Conservation (phyloP, 768 basidiomycete genomes). For the Lactifluus rugatus region DNA sequence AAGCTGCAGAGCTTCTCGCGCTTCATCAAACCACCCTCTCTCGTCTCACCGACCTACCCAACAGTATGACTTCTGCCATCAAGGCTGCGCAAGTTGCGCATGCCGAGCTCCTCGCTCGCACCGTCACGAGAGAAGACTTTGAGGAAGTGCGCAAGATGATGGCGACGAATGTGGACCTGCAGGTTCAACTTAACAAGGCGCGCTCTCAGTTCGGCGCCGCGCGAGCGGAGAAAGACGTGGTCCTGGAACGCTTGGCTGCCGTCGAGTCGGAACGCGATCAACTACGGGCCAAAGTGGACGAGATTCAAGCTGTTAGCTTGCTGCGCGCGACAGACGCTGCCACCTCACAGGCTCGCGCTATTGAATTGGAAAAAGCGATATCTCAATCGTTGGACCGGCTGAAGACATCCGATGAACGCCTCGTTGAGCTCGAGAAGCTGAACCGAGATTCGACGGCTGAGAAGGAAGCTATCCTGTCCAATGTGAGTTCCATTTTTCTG, state of each 20-base stretch:
- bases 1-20: constrained; percentile 38
- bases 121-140: constrained; percentile 49
- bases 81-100: constrained; percentile 50
- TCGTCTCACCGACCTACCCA: constrained; percentile 50
- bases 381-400: constrained; percentile 61
- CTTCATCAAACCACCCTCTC: constrained; percentile 45
- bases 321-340: constrained; percentile 38
- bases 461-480: constrained; percentile 45
- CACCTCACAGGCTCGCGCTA: constrained; percentile 40
- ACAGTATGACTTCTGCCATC: constrained; percentile 43
- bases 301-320: constrained; percentile 36
- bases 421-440: constrained; percentile 50
- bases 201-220: constrained; percentile 69
- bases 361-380: constrained; percentile 65
- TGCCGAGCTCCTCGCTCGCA: constrained; percentile 51
- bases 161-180: constrained; percentile 51
- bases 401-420: constrained; percentile 62
- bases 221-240: constrained; percentile 71
- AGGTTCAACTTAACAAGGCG: constrained; percentile 66
- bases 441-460: constrained; percentile 48
- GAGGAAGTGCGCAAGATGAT: constrained; percentile 57
- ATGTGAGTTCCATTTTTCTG: constrained; percentile 36
- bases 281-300: constrained; percentile 46
- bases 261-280: constrained; percentile 59
- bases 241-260: constrained; percentile 49